Evolutionary conservation across 495 filamentous ascomycete genomes (phyloP), one percentile per base, ranked within the genome.

Genomic region (Penicillium diatomitis): DNA sequence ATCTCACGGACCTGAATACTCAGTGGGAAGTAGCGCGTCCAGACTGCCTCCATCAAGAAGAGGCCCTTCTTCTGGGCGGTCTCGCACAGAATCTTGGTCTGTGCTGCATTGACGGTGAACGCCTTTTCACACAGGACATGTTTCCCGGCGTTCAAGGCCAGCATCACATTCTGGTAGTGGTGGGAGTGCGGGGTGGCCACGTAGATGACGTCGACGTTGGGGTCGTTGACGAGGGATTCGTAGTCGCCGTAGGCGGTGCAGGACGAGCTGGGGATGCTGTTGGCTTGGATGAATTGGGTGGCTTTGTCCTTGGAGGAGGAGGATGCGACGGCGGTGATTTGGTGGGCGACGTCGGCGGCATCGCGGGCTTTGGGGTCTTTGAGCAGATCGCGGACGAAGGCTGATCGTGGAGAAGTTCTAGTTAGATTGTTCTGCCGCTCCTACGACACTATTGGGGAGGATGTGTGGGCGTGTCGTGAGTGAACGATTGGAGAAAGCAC

Each of bases 11-110:
- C 68, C 65, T 91, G 81, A 48, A 86, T 78, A 53, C 80, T 85
- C 4, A 91, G 64, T 2, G 91, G 91, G 73, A 95, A 94, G 64
- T 86, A 92, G 27, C 91, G 73, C 36, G 90, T 96, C 91, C 92
- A 96, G 8, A 96, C 87, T 11, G 90, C 90, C 72, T 97, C 91
- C 88, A 96, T 95, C 35, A 97, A 66, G 70, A 96, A 96, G 20
- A 96, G 60, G n/a, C 81, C 79, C 77, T 94, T 95, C 56, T 78
- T 71, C 56, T 71, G 77, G 0, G 92, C 88, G 11, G 79, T 83
- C 44, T 87, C 80, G 45, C 83, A 77, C 10, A 96, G 73, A 51
- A 84, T 83, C 60, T 77, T 79, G 4, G 87, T 73, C 70, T 96
- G 90, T 8, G 80, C 73, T 7, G 88, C 90, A 60, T 87, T 96